Evolutionary conservation across 495 filamentous ascomycete species (phyloP).

Genomic region (Neurospora sp.): DNA sequence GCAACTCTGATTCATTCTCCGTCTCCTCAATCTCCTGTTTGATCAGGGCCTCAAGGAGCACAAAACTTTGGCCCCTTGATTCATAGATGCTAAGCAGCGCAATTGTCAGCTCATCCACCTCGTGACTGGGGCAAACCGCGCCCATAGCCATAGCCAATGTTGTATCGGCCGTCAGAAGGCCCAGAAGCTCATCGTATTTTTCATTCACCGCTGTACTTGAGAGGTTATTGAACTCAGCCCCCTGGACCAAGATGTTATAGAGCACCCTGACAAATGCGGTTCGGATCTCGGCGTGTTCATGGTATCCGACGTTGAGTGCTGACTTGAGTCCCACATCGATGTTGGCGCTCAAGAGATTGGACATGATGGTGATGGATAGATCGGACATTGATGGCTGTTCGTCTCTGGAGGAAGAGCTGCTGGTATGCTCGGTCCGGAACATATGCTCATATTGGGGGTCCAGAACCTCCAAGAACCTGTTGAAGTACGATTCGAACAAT

Average conservation of each 20-base stretch:
- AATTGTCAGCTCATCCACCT: constrained; percentile 55
- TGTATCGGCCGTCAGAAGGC: constrained; percentile 49
- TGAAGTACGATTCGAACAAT: constrained; percentile 60
- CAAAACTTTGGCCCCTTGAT: constrained; percentile 46
- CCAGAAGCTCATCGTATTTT: constrained; percentile 51
- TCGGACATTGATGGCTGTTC: constrained; percentile 42
- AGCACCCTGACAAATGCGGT: constrained; percentile 59
- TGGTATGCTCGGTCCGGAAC: constrained; percentile 28
- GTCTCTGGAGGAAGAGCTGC: constrained; percentile 26
- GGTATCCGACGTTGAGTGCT: constrained; percentile 53
- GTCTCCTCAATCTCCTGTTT: constrained; percentile 56
- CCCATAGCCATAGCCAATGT: constrained; percentile 50
- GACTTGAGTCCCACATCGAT: constrained; percentile 59
- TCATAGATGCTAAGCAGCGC: constrained; percentile 58
- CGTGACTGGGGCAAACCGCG: constrained; percentile 51
- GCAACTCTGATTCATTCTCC: constrained; percentile 54
- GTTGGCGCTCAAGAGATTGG: constrained; percentile 56
- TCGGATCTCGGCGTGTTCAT: constrained; percentile 54
- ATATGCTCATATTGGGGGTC: constrained; percentile 42
- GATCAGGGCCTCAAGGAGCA: constrained; percentile 52
- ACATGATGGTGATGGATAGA: constrained; percentile 52
- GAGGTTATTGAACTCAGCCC: constrained; percentile 55
- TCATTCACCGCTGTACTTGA: constrained; percentile 53
- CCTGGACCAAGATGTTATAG: constrained; percentile 56
- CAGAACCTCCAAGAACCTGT: constrained; percentile 48